A percentile compares a stretch with the other conserved stretches of the same genome.
Conservation (phyloP, 2,329 filamentous ascomycete species). For the Furcasterigmium furcatum region DNA sequence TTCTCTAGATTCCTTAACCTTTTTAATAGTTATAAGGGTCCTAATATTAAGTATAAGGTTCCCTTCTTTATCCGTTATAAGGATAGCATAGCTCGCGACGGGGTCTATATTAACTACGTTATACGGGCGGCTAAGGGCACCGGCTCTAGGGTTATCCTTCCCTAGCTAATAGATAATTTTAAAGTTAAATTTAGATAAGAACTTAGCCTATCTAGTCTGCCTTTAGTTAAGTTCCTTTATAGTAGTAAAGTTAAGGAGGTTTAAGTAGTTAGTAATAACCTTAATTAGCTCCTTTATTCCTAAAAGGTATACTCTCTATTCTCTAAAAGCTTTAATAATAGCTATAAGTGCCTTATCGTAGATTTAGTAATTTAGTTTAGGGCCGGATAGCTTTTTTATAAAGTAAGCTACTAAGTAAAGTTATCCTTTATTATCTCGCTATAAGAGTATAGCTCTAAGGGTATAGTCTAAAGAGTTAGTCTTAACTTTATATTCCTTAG, state of each 20-base stretch:
- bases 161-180: not conserved
- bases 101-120: not conserved
- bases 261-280: not conserved
- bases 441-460: conserved; percentile 3
- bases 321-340: not conserved
- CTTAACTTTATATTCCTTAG: no score
- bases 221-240: not conserved
- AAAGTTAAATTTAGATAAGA: conserved; percentile 1
- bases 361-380: not conserved
- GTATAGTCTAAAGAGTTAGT: no score
- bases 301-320: not conserved
- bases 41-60: not conserved
- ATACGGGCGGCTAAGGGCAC: not conserved
- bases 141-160: not conserved
- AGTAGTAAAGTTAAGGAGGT: conserved; percentile 5
- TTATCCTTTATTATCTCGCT: conserved; percentile 3
- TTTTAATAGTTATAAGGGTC: not conserved
- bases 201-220: not conserved
- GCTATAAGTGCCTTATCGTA: conserved; percentile 2
- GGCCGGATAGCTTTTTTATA: not conserved
- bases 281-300: not conserved
- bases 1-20: not conserved
- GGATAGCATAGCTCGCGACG: not conserved
- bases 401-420: not conserved
- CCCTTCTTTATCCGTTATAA: conserved; percentile 1